Evolutionary conservation across 139 green algal genomes (phyloP), one percentile per base, ranked within the genome.

Genomic region (Nannochloris sp.): DNA sequence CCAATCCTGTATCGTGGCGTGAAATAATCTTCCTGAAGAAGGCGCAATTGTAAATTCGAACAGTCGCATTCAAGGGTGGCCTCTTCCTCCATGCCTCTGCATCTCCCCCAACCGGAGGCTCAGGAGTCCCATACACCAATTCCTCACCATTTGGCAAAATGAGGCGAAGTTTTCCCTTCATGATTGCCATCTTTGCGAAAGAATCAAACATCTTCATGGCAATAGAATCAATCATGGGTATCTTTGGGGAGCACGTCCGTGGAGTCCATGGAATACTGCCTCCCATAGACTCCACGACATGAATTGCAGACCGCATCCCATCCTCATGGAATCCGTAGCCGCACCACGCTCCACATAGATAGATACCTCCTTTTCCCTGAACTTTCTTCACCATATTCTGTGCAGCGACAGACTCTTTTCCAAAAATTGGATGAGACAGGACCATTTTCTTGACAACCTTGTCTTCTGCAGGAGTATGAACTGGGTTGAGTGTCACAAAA

Each of bases 281-380:
- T 2, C 74, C 74, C 68, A 80, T 62, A 11, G 69, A 71, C 11
- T 65, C 51, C 1, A 80, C 77, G 0, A 75, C 88, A 4, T 75
- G 75, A 21, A 96, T 75, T 2, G 74, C 86, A 2, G 80, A 72
- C 48, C 74, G 75, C 60, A 98, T 88, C 60, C 91, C 92, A 71
- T 98, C 92, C 75, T 98, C 92, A 67, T 98, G 92, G 75, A 98
- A 98, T 14, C 92, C 92, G 57, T 96, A 97, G 2, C 87, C 81
- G 25, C 72, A 80, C 90, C 89, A 93, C 4, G 90, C 90, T 8
- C 87, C 86, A 29, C 70, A 69, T 50, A 85, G 78, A 57, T 78
- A 89, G 31, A 89, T 36, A 15, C 72, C 68, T 4, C 76, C 71
- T 58, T 60, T 54, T 31, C 80, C 84, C 61, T 90, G 75, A 48